Evolutionary conservation across 768 basidiomycete species (phyloP).

Genomic region (Rhodotorula sphaerocarpa): DNA sequence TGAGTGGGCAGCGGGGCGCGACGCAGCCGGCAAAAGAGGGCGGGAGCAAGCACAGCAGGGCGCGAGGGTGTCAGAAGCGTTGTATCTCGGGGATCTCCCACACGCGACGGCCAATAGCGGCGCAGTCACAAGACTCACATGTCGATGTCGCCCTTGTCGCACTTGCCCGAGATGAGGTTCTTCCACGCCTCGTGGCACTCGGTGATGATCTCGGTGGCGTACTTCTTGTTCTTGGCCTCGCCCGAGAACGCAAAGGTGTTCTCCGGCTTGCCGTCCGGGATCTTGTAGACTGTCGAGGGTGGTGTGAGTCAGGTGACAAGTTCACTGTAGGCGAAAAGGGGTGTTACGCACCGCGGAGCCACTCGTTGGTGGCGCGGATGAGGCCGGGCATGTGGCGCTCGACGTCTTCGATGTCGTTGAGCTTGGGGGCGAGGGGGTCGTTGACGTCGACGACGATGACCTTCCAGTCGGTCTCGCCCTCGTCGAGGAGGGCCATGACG

Average conservation of each 20-base stretch:
- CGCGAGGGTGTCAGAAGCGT: no score
- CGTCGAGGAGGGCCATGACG: slow-evolving; percentile 98
- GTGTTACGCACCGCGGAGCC: slow-evolving; percentile 70
- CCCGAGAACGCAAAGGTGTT: slow-evolving; percentile 96
- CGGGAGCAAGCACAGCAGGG: not conserved
- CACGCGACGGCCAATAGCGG: no score
- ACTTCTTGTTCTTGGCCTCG: slow-evolving; percentile 99
- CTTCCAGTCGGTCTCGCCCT: slow-evolving; percentile 99
- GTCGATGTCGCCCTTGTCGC: slow-evolving; percentile 61
- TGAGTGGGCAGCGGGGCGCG: no score
- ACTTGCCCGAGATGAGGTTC: slow-evolving; percentile 72
- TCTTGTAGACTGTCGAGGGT: slow-evolving; percentile 31
- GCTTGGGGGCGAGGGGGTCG: slow-evolving; percentile 88
- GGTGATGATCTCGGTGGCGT: slow-evolving; percentile 96
- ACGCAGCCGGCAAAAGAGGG: no score
- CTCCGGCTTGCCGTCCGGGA: slow-evolving; percentile 81
- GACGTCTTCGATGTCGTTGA: slow-evolving; percentile 98
- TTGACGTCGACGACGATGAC: slow-evolving; percentile 94
- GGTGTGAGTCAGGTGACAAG: not conserved
- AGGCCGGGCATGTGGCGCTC: slow-evolving; percentile 95
- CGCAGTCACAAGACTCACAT: no score
- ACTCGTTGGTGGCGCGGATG: slow-evolving; percentile 90
- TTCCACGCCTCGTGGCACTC: slow-evolving; percentile 99
- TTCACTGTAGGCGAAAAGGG: not conserved
- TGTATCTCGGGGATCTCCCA: no score